A percentile compares a stretch with the other conserved stretches of the same genome.
phyloP scores from a whole-genome alignment of 2,329 filamentous ascomycete species.

The Tolypocladium tropicale region DNA sequence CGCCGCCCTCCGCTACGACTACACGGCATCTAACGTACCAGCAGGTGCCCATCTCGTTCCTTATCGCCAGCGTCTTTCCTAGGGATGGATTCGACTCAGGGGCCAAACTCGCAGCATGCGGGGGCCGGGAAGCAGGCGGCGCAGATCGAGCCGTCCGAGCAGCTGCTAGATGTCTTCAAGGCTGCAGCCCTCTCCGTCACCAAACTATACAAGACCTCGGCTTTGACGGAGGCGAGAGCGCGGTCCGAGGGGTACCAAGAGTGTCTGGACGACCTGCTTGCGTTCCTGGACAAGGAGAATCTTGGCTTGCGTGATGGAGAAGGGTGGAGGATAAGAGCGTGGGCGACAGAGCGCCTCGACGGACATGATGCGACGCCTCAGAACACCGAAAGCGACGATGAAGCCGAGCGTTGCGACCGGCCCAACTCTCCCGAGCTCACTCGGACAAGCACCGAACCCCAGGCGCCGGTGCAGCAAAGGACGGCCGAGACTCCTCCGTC shows the following conservation, averaged over 20 bases:
- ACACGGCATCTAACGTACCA: background rate
- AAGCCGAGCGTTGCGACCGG: constrained; percentile 51
- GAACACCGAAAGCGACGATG: constrained; percentile 58
- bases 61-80: background rate
- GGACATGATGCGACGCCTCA: constrained; percentile 45
- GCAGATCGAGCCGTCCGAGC: constrained; percentile 38
- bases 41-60: background rate
- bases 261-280: constrained; percentile 80
- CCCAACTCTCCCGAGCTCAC: constrained; percentile 48
- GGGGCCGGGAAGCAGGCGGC: constrained; percentile 18
- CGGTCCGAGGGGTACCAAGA: constrained; percentile 84
- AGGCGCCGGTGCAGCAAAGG: constrained; percentile 13
- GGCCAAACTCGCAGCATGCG: constrained; percentile 5
- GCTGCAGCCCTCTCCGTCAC: constrained; percentile 88
- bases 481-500: constrained; percentile 15
- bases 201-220: constrained; percentile 89
- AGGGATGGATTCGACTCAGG: constrained; percentile 7
- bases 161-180: constrained; percentile 82
- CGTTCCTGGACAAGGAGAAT: constrained; percentile 73
- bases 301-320: constrained; percentile 73
- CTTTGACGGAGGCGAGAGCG: constrained; percentile 64
- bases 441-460: constrained; percentile 33
- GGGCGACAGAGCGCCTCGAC: constrained; percentile 61
- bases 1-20: background rate
- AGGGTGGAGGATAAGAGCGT: constrained; percentile 50